Evolutionary conservation across 108 stramenopile species (phyloP).

Genomic region (Cyclotella cryptica): DNA sequence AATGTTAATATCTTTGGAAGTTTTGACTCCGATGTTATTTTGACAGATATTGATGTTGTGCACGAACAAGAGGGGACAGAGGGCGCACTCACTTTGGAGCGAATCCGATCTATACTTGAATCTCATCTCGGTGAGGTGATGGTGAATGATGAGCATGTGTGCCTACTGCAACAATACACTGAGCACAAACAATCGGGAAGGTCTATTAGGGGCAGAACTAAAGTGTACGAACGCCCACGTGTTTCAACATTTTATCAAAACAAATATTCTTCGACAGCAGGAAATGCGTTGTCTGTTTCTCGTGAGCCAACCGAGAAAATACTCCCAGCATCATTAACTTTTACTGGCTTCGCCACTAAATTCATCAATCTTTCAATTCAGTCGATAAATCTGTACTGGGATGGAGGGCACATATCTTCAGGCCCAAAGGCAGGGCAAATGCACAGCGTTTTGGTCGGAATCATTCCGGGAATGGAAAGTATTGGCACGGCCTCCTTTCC

Average conservation of each 20-base stretch:
- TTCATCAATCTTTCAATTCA: slow-evolving; percentile 78
- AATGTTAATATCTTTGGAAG: slow-evolving; percentile 19
- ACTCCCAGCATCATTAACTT: slow-evolving; percentile 64
- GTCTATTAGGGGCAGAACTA: slow-evolving; percentile 35
- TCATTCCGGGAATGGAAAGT: slow-evolving; percentile 79
- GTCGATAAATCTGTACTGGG: slow-evolving; percentile 79
- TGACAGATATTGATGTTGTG: slow-evolving; percentile 37
- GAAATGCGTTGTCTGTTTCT: not conserved
- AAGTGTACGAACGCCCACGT: slow-evolving; percentile 40
- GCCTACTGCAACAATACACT: slow-evolving; percentile 47
- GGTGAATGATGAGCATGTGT: slow-evolving; percentile 31
- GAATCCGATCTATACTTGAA: slow-evolving; percentile 14
- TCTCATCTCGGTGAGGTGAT: slow-evolving; percentile 18
- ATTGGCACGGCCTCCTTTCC: slow-evolving; percentile 83
- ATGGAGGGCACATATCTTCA: slow-evolving; percentile 57
- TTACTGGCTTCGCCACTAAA: slow-evolving; percentile 87
- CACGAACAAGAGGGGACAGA: not conserved
- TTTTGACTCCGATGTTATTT: slow-evolving; percentile 29
- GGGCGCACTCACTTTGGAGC: slow-evolving; percentile 5
- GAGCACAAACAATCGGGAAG: slow-evolving; percentile 27
- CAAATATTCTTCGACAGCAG: not conserved
- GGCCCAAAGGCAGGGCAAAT: slow-evolving; percentile 60
- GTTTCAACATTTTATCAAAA: slow-evolving; percentile 36
- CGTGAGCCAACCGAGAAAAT: slow-evolving; percentile 24
- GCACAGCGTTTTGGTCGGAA: slow-evolving; percentile 61